Percentiles rank a stretch among this genome's conserved stretches.
Conservation (phyloP, 139 green algal genomes). For the Haematococcus lacustris region DNA sequence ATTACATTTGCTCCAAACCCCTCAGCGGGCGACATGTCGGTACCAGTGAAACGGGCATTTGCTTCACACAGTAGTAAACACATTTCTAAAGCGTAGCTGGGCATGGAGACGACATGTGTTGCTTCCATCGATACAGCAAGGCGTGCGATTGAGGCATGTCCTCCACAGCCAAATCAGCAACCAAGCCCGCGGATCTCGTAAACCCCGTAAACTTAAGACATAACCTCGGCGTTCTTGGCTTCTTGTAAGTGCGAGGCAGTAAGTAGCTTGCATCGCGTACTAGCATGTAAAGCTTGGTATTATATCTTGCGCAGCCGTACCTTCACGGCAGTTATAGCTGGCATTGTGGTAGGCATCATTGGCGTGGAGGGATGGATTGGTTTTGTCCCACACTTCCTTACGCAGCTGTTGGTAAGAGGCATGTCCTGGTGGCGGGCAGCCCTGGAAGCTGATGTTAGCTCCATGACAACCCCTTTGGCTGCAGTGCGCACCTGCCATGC, state of each 20-base stretch:
- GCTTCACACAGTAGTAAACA: too few species aligned
- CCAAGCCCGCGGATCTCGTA: slow-evolving; percentile 1
- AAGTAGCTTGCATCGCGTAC: not conserved
- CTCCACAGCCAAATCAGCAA: too few species aligned
- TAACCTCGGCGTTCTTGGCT: slow-evolving; percentile 37
- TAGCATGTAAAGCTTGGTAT: not conserved
- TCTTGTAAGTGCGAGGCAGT: slow-evolving; percentile 29
- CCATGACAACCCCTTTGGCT: not conserved
- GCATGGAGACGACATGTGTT: too few species aligned
- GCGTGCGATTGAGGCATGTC: too few species aligned
- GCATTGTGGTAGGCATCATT: slow-evolving; percentile 36
- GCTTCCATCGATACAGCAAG: too few species aligned
- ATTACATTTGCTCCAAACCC: too few species aligned
- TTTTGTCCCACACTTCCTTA: slow-evolving; percentile 31
- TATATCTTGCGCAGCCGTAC: slow-evolving; percentile 28
- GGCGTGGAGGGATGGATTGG: slow-evolving; percentile 40
- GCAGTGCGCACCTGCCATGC: slow-evolving; percentile 36
- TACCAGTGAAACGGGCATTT: too few species aligned
- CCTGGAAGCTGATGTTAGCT: not conserved
- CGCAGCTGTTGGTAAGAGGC: slow-evolving; percentile 37
- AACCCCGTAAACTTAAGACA: slow-evolving; percentile 23
- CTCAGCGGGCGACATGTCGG: too few species aligned
- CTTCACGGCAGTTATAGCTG: slow-evolving; percentile 34
- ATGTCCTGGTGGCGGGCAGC: not conserved
- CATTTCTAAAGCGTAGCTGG: too few species aligned